phyloP scores from a whole-genome alignment of 352 stramenopile species.

The Phytopythium chamaehyphon region DNA sequence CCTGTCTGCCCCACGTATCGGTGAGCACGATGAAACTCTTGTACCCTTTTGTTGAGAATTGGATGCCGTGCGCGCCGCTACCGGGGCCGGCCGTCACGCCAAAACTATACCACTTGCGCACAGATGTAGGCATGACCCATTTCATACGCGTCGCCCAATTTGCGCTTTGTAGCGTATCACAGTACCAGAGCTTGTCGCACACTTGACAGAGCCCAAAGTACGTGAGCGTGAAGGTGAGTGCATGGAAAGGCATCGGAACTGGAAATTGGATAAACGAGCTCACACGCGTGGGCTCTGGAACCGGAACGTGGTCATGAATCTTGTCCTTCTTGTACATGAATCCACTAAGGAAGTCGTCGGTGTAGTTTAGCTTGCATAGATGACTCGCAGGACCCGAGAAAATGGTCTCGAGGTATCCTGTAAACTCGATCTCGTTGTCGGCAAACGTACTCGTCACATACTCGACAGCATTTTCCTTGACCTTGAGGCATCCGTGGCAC shows the following conservation, averaged over 20 bases:
- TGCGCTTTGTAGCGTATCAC: slow-evolving; percentile 73
- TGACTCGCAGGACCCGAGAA: slow-evolving; percentile 77
- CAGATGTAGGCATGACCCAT: slow-evolving; percentile 84
- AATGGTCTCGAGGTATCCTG: slow-evolving; percentile 79
- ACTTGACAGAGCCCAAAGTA: slow-evolving; percentile 83
- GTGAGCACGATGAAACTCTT: slow-evolving; percentile 86
- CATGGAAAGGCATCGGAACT: slow-evolving; percentile 86
- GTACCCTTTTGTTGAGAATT: slow-evolving; percentile 87
- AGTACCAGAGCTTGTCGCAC: slow-evolving; percentile 88
- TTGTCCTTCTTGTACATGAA: slow-evolving; percentile 92
- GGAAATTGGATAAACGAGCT: slow-evolving; percentile 88
- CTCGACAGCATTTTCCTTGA: slow-evolving; percentile 75
- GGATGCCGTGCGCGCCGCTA: slow-evolving; percentile 77
- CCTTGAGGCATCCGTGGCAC: slow-evolving; percentile 73
- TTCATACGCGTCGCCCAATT: slow-evolving; percentile 89
- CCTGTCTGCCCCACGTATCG: slow-evolving; percentile 81
- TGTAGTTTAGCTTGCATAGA: slow-evolving; percentile 83
- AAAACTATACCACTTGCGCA: slow-evolving; percentile 87
- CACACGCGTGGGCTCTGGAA: slow-evolving; percentile 79
- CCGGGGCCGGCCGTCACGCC: slow-evolving; percentile 70
- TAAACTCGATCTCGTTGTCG: slow-evolving; percentile 58
- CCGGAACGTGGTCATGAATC: slow-evolving; percentile 87
- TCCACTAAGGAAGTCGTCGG: slow-evolving; percentile 81
- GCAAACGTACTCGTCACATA: slow-evolving; percentile 70
- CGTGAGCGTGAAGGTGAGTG: slow-evolving; percentile 82